Base-by-base conservation (phyloP, 2,329 filamentous ascomycete species). In the Aschersonia sp. region DNA sequence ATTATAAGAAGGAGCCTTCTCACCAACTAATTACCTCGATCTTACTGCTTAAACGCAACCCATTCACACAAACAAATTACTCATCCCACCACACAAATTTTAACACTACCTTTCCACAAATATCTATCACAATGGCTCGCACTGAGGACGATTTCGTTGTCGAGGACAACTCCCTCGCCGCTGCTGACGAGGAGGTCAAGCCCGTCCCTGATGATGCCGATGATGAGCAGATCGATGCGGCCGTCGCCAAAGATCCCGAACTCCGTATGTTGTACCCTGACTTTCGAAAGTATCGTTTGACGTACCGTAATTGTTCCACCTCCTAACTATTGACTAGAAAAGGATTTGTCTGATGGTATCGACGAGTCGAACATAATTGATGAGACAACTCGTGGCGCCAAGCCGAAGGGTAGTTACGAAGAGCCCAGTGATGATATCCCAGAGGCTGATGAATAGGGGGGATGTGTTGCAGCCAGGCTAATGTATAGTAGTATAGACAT, bases 361-460 rank as follows among this genome's bases (percentile, higher is more conserved):
- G 47, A 49, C 42, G 30, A 46, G 30, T 46, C 47, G 41, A 49
- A 49, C 45, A 46, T 46, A 11, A 49, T 46, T n/a, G 35, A 44
- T 5, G 45, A 49, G 30, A 49, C 47, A 4, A 46, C 45, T 7
- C 47, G 47, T 9, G 47, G 47, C 4, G 44, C 44, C 4, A 46
- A 46, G 44, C 47, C 47, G 5, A 35, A 46, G 9, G 44, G 44
- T 29, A 40, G 44, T 8, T 49, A 49, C 37, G 43, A 46, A 33
- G 44, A 46, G 42, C 47, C 47, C 7, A 37, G 45, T 41, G 47
- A 49, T 35, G 47, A 46, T 11, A 12, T 46, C n/a, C n/a, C 45
- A 5, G 35, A 37, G 35, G 44, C 43, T 6, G 45, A 49, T 5
- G 47, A 49, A n/a, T 48, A 31, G n/a, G 5, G 9, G n/a, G 5